Evolutionary conservation across 352 stramenopile genomes (phyloP).

Genomic region (Thraustochytrium striatum): DNA sequence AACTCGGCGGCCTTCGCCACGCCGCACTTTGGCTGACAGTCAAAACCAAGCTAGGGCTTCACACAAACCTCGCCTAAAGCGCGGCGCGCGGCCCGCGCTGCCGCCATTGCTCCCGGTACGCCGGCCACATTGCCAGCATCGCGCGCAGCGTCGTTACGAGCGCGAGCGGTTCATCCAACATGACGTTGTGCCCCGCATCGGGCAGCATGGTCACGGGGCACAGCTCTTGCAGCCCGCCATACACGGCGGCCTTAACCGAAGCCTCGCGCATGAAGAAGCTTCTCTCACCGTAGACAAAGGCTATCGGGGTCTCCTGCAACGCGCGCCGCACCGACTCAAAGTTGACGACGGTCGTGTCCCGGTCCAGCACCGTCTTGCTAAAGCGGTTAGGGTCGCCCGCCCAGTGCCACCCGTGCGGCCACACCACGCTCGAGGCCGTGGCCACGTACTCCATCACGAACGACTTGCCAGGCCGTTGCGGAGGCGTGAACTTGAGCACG

Average conservation of each 20-base stretch:
- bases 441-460: slow-evolving; percentile 34
- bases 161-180: slow-evolving; percentile 37
- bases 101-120: too few relatives aligned
- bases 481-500: slow-evolving; percentile 7
- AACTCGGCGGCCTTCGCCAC: slow-evolving; percentile 15
- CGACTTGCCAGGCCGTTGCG: background rate
- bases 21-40: too few relatives aligned
- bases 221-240: background rate
- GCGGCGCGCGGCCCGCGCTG: too few relatives aligned
- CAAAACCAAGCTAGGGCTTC: too few relatives aligned
- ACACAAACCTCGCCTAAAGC: too few relatives aligned
- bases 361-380: slow-evolving; percentile 11
- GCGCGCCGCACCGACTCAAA: background rate
- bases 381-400: slow-evolving; percentile 32
- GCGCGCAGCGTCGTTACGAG: slow-evolving; percentile 18
- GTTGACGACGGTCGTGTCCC: slow-evolving; percentile 8
- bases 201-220: slow-evolving; percentile 4
- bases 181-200: slow-evolving; percentile 11
- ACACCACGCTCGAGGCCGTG: background rate
- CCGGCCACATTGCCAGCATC: slow-evolving; percentile 10
- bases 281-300: slow-evolving; percentile 10
- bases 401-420: slow-evolving; percentile 18
- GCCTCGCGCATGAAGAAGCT: slow-evolving; percentile 14
- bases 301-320: background rate
- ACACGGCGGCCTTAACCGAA: background rate